Evolutionary conservation across 305 asterid genomes (phyloP).

Genomic region (Rubia peregrina): DNA sequence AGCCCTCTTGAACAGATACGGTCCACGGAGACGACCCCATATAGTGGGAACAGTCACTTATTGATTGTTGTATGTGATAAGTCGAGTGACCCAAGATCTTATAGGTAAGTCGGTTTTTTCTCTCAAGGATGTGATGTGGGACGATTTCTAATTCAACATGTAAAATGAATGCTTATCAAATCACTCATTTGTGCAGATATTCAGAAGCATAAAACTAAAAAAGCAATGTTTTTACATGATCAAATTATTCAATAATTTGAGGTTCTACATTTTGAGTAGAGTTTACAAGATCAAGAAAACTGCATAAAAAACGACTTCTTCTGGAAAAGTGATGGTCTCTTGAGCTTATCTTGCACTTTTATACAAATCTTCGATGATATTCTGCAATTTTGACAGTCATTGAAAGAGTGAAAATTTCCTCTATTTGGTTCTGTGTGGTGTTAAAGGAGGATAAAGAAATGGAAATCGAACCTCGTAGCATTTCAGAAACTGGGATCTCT

Average conservation of each 20-base stretch:
- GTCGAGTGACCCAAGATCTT: too few species aligned
- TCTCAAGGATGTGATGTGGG: too few species aligned
- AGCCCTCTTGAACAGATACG: too few species aligned
- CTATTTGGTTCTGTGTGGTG: neutral
- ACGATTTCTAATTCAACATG: too few species aligned
- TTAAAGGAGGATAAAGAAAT: neutral
- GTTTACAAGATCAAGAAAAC: neutral
- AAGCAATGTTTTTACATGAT: neutral
- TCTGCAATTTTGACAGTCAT: constrained; percentile 36
- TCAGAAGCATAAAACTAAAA: neutral
- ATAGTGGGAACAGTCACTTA: too few species aligned
- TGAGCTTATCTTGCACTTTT: constrained; percentile 39
- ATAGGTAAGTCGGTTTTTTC: too few species aligned
- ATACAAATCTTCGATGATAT: constrained; percentile 50
- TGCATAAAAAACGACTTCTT: neutral
- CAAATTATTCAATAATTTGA: neutral
- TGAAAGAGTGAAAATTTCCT: neutral
- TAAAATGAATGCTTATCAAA: too few species aligned
- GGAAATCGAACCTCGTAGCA: constrained; percentile 52
- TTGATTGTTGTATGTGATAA: too few species aligned
- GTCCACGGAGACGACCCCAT: too few species aligned
- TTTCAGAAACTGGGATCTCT: constrained; percentile 52
- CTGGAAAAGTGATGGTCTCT: constrained; percentile 9
- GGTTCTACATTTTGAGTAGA: neutral
- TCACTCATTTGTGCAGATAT: too few species aligned